Base-by-base conservation (phyloP, 441 rosid species). In the Euphorbia corollata region DNA sequence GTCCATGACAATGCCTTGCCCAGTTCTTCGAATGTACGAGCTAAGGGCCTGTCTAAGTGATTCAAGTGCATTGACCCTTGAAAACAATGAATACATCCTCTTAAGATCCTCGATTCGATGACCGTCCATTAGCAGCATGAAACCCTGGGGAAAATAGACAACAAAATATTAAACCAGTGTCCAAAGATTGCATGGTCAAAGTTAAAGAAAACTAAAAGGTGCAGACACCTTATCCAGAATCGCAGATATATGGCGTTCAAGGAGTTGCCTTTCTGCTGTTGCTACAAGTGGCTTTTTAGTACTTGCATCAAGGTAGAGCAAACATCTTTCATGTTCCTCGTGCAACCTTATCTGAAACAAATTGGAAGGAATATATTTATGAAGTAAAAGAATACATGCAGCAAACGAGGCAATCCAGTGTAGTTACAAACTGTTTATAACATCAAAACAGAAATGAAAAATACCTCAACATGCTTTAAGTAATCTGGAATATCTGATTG, bases 401-500 rank as follows among this genome's bases (percentile, higher is more conserved):
- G 24, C 34, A 6, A 8, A 70, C 9, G 7, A 12, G 45, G 53
- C 34, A 22, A 30, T 41, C n/a, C n/a, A 69, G 5, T 15, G 47
- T 0, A 36, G 61, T 18, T 19, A 61, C 53, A 69, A n/a, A 45
- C 34, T 23, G 11, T 11, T 0, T 5, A n/a, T 12, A 61, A 36
- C 9, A 61, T 61, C 65, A 22, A 68, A 67, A 27, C 22, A 30
- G 55, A 74, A 70, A 73, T 13, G 50, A 50, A 64, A 63, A 41
- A 69, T 76, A 94, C 98, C 98, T 94, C 98, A 62, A 94, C 98
- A 67, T 94, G 99, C 85, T 88, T 94, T 80, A 91, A 72, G 82
- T 91, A 94, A 80, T 94, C 99, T n/a, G 98, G 94, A 77, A 89
- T 91, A 73, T 94, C 97, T 15, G 86, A 84, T 76, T 89, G 99